These are phyloP conservation scores for Boletus speciosus DNA, from an alignment of 768 basidiomycete genomes.

Conservation along the genomic window DNA sequence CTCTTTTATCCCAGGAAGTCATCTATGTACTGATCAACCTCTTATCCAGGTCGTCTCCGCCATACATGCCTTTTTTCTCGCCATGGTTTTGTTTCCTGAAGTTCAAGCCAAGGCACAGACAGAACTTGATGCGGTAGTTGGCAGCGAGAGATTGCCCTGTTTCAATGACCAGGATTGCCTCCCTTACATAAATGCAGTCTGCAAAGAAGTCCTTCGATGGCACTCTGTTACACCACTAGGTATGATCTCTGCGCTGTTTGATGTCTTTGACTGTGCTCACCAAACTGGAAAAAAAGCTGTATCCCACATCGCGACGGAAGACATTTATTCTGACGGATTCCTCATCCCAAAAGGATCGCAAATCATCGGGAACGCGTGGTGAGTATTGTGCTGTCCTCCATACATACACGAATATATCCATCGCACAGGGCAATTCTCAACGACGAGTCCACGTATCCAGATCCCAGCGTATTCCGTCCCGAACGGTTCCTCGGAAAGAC, in stretches of 20 bases:
- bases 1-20: slow-evolving; percentile 34
- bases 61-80: slow-evolving; percentile 22
- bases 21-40: slow-evolving; percentile 18
- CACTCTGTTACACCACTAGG: slow-evolving; percentile 14
- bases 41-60: slow-evolving; percentile 13
- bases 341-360: slow-evolving; percentile 24
- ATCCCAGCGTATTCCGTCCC: slow-evolving; percentile 32
- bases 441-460: slow-evolving; percentile 39
- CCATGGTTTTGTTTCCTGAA: slow-evolving; percentile 23
- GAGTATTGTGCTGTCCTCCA: slow-evolving; percentile 5
- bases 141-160: slow-evolving; percentile 18
- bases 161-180: slow-evolving; percentile 22
- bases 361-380: slow-evolving; percentile 23
- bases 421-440: slow-evolving; percentile 47
- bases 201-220: slow-evolving; percentile 28
- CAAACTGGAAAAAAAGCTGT: background rate
- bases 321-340: slow-evolving; percentile 12
- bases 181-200: slow-evolving; percentile 25
- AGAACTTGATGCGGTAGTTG: slow-evolving; percentile 24
- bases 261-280: background rate
- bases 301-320: slow-evolving; percentile 19
- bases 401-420: slow-evolving; percentile 1
- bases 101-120: slow-evolving; percentile 23
- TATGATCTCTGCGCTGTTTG: slow-evolving; percentile 24
- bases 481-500: slow-evolving; percentile 31